phyloP scores from a whole-genome alignment of 176 grass and related monocot species.

The Carex kokanica region DNA sequence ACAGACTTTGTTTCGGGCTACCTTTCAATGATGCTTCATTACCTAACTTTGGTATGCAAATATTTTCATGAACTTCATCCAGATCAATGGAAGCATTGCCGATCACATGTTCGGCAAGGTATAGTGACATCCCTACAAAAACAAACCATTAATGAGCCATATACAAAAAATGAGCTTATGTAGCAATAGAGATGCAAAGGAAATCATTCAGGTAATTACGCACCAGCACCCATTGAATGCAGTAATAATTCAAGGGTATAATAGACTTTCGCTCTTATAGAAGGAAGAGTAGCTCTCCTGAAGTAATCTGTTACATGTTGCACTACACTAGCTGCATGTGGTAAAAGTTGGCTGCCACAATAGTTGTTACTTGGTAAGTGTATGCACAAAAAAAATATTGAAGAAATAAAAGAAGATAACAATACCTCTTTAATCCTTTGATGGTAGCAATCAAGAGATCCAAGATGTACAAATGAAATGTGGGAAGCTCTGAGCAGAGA shows the following conservation, averaged over 20 bases:
- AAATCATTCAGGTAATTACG: constrained; percentile 33
- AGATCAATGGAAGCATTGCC: constrained; percentile 74
- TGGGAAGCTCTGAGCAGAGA: constrained; percentile 74
- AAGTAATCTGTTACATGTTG: constrained; percentile 62
- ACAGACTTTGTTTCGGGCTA: constrained; percentile 27
- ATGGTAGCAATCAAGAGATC: no score
- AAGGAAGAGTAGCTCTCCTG: constrained; percentile 49
- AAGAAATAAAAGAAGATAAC: no score
- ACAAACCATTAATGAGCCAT: background rate
- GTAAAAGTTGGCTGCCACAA: no score
- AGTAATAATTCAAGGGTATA: constrained; percentile 54
- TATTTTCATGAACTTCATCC: constrained; percentile 36
- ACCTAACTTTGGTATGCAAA: constrained; percentile 30
- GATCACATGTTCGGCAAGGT: constrained; percentile 63
- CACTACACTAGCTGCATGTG: constrained; percentile 36
- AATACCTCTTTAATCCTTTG: no score
- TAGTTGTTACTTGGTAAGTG: no score
- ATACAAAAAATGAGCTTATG: constrained; percentile 18
- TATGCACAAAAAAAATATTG: no score
- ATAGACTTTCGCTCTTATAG: constrained; percentile 73
- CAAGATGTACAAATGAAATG: no score
- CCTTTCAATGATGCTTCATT: constrained; percentile 43
- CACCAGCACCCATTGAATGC: constrained; percentile 82
- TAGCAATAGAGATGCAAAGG: constrained; percentile 16
- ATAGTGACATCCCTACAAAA: constrained; percentile 61